A percentile compares a stretch with the other conserved stretches of the same genome.
Evolutionary conservation across 768 basidiomycete genomes (phyloP).

Genomic region (Boletus pseudopeckii): DNA sequence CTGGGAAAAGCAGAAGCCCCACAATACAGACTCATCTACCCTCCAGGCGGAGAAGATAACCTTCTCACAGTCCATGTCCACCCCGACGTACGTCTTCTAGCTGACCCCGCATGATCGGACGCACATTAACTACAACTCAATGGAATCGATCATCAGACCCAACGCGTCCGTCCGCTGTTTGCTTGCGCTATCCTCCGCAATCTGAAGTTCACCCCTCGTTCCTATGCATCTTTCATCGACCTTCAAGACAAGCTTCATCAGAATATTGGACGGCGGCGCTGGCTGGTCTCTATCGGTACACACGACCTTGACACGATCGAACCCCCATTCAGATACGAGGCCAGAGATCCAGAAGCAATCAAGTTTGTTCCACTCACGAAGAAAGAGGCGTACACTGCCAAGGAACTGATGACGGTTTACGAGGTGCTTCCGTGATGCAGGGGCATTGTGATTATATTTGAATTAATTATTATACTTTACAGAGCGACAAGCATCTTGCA

Average conservation of each 20-base stretch:
- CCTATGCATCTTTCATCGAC: slow-evolving; percentile 97
- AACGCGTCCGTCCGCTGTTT: slow-evolving; percentile 84
- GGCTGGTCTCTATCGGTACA: slow-evolving; percentile 94
- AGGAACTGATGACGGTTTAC: slow-evolving; percentile 89
- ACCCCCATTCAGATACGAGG: slow-evolving; percentile 86
- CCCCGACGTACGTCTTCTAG: slow-evolving; percentile 56
- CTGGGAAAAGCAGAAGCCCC: slow-evolving; percentile 66
- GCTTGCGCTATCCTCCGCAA: slow-evolving; percentile 90
- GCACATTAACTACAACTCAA: neutral
- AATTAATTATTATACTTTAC: neutral
- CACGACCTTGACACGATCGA: slow-evolving; percentile 92
- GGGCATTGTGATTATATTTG: neutral
- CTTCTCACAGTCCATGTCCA: slow-evolving; percentile 66
- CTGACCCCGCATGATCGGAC: neutral
- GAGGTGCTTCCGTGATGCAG: slow-evolving; percentile 56
- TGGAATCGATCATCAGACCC: slow-evolving; percentile 49
- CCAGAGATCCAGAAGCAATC: slow-evolving; percentile 79
- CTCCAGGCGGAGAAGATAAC: slow-evolving; percentile 60
- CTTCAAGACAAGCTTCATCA: slow-evolving; percentile 99
- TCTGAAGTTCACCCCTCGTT: slow-evolving; percentile 79
- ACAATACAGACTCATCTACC: slow-evolving; percentile 69
- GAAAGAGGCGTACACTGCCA: slow-evolving; percentile 73
- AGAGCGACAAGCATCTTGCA: slow-evolving; percentile 91
- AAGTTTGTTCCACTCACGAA: slow-evolving; percentile 88
- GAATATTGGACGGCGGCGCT: slow-evolving; percentile 86